phyloP scores from a whole-genome alignment of 495 filamentous ascomycete species.

The Bacidia gigantensis region DNA sequence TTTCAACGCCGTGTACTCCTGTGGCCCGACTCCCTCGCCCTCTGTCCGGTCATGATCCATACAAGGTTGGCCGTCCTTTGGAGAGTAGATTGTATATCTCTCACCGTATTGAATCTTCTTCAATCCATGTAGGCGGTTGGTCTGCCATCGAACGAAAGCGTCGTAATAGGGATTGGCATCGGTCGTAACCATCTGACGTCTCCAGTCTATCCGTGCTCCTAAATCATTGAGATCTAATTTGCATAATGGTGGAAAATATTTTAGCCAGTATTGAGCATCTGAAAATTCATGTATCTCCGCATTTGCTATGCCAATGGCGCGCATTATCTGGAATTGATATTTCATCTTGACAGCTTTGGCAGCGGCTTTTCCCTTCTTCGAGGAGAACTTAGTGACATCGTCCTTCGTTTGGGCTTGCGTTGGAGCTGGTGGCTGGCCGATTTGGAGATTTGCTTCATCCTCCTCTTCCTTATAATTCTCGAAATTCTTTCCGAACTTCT shows the following conservation, averaged over 20 bases:
- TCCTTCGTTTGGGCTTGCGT: constrained; percentile 47
- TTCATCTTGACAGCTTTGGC: constrained; percentile 83
- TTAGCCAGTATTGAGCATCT: constrained; percentile 73
- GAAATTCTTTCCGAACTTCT: constrained; percentile 80
- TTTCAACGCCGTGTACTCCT: constrained; percentile 89
- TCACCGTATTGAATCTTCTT: constrained; percentile 91
- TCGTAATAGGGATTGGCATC: constrained; percentile 97
- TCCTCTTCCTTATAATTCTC: constrained; percentile 54
- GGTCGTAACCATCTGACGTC: constrained; percentile 81
- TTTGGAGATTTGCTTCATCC: constrained; percentile 25
- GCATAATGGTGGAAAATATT: constrained; percentile 76
- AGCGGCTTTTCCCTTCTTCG: constrained; percentile 88
- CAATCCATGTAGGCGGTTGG: constrained; percentile 80
- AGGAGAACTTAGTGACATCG: constrained; percentile 80
- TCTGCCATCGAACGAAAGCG: constrained; percentile 93
- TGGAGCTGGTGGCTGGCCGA: constrained; percentile 32
- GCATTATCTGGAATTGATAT: constrained; percentile 84
- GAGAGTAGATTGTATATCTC: constrained; percentile 88
- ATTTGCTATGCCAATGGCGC: constrained; percentile 65
- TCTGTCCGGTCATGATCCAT: constrained; percentile 92
- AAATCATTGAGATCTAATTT: constrained; percentile 70
- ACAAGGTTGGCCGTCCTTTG: constrained; percentile 94
- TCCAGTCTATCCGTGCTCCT: constrained; percentile 82
- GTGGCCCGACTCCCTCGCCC: constrained; percentile 79
- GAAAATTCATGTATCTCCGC: constrained; percentile 87